phyloP scores from a whole-genome alignment of 495 filamentous ascomycete species.

The Penicillium canariense region DNA sequence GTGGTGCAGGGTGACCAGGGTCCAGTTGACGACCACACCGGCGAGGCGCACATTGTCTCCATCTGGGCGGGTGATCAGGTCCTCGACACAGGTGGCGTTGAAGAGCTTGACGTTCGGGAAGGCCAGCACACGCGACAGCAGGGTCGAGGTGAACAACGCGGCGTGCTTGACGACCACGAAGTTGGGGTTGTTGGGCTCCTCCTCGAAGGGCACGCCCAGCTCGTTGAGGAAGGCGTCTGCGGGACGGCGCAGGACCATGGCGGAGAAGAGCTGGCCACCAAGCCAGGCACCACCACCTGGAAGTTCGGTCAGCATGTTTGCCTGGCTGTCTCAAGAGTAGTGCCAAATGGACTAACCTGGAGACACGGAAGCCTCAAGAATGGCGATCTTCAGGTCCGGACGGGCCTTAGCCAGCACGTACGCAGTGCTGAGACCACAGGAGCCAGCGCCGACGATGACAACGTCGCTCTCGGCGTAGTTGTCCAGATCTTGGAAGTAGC shows the following conservation, averaged over 20 bases:
- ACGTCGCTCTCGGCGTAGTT: conserved; percentile 87
- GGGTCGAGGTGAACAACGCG: conserved; percentile 82
- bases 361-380: conserved; percentile 82
- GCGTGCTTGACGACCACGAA: conserved; percentile 93
- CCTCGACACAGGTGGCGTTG: conserved; percentile 88
- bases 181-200: conserved; percentile 77
- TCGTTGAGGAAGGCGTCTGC: conserved; percentile 79
- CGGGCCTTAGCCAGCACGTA: conserved; percentile 81
- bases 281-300: conserved; percentile 84
- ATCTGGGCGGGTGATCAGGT: conserved; percentile 73
- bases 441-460: conserved; percentile 86
- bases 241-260: conserved; percentile 92
- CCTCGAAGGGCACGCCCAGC: conserved; percentile 80
- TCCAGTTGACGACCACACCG: conserved; percentile 94
- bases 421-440: conserved; percentile 78
- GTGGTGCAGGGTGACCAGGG: conserved; percentile 84
- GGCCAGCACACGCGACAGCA: conserved; percentile 72
- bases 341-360: conserved; percentile 50
- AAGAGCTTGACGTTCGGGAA: conserved; percentile 94
- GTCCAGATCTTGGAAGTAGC: conserved; percentile 89
- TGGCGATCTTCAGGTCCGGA: conserved; percentile 86
- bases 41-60: conserved; percentile 61
- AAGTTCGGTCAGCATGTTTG: neutral
- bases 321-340: neutral
- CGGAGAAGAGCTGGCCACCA: conserved; percentile 86